Base-by-base conservation (phyloP, 495 filamentous ascomycete species). In the Neurospora intermedia region DNA sequence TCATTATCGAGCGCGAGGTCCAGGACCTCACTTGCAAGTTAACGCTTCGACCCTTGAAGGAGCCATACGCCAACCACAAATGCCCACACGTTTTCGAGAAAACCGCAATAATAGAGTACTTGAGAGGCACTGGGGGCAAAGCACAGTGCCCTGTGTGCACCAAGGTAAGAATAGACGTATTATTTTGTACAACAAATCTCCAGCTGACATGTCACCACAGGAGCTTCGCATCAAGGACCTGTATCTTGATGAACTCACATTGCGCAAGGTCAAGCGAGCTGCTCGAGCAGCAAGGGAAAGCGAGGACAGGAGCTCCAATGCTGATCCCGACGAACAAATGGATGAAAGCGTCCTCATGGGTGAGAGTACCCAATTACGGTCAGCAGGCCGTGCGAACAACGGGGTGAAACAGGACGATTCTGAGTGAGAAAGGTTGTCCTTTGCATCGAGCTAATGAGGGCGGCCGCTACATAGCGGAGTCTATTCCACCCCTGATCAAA, bases 11-110 rank as follows among this genome's bases (percentile, higher is more conserved):
- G 72, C 83, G 89, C 70, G 91, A 91, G 75, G 87, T 86, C 20
- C 85, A 91, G 74, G 91, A 89, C 73, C 86, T 93, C 69, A 91
- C 90, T 78, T 97, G 94, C 76, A 93, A 93, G 0, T 78, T 97
- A n/a, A 94, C 94, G 2, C 84, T 97, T 54, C 84, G 86, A 45
- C 79, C 85, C n/a, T 93, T 93, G 84, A 82, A 83, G 38, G 88
- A 95, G 69, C 94, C 94, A 0, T 85, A 86, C 74, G 94, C 88
- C n/a, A 93, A 89, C 80, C 86, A 81, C 5, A 91, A 91, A 75
- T 97, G 94, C 83, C 89, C 87, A 10, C 94, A 97, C 79, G 92
- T 87, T 10, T 97, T 97, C 80, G 91, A 97, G 81, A 90, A 88
- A 75, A 76, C 81, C 4, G 92, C 92, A 7, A 93, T 97, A 72